These are phyloP conservation scores for Secale cereale DNA, from an alignment of 176 grass and related monocot genomes.

Conservation along the genomic window DNA sequence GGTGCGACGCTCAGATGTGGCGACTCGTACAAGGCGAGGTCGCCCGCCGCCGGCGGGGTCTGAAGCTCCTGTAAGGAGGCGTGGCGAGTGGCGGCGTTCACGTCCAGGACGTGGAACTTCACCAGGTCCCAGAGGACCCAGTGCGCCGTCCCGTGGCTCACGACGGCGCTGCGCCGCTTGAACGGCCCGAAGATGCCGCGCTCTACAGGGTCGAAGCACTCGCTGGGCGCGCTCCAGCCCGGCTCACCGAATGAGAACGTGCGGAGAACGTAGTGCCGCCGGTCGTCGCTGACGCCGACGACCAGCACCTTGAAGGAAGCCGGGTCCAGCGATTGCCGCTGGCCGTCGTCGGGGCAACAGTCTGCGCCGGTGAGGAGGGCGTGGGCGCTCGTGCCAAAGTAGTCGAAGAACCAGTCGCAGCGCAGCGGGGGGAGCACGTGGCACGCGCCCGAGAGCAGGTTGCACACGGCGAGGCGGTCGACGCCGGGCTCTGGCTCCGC, in stretches of 20 bases:
- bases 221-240: background rate
- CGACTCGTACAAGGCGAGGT: background rate
- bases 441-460: background rate
- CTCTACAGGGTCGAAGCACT: background rate
- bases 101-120: background rate
- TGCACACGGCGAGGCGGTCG: slow-evolving; percentile 4
- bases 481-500: background rate
- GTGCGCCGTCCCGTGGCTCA: background rate
- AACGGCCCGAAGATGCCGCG: background rate
- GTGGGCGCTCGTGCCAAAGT: background rate
- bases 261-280: background rate
- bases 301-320: background rate
- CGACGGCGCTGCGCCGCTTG: background rate
- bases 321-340: background rate
- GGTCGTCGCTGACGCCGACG: background rate
- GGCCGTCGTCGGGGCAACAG: background rate
- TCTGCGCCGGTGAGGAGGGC: background rate
- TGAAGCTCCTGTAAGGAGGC: background rate
- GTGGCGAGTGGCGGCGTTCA: background rate
- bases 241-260: background rate
- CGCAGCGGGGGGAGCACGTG: background rate
- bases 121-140: background rate
- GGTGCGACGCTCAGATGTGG: background rate
- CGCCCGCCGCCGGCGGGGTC: background rate
- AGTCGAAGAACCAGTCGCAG: background rate